Evolutionary conservation across 1,284 basidiomycete species (phyloP).

Genomic region (Puccinia novopanici): DNA sequence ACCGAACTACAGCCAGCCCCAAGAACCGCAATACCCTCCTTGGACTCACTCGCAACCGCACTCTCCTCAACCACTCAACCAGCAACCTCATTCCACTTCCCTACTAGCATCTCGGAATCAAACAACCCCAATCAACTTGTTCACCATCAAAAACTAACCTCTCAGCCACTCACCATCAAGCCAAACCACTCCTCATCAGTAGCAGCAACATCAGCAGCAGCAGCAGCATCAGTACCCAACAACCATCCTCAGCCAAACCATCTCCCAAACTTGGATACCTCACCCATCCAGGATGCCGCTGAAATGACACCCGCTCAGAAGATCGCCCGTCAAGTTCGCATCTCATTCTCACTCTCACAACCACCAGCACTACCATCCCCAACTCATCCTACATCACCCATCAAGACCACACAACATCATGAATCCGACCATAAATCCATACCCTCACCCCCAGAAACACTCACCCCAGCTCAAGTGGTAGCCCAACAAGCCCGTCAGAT

Average conservation of each 20-base stretch:
- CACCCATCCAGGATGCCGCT: background rate
- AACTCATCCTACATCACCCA: constrained; percentile 4
- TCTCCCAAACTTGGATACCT: background rate
- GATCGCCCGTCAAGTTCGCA: constrained; percentile 50
- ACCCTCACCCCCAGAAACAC: background rate
- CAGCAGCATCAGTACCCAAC: too few species aligned
- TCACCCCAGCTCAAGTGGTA: constrained; percentile 42
- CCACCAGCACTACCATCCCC: background rate
- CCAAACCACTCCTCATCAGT: background rate
- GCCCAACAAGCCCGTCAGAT: constrained; percentile 33
- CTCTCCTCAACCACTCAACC: too few species aligned
- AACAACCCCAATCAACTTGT: background rate
- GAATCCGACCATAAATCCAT: background rate
- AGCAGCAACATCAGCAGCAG: background rate
- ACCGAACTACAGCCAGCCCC: too few species aligned
- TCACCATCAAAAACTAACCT: background rate
- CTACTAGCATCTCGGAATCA: background rate
- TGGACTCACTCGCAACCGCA: too few species aligned
- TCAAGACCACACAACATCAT: background rate
- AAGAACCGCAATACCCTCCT: too few species aligned
- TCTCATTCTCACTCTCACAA: constrained; percentile 45
- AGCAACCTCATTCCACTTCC: background rate
- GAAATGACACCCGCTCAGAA: constrained; percentile 51
- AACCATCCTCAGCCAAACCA: background rate
- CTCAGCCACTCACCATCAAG: background rate